Base-by-base conservation (phyloP, 306 rosid genomes). In the Leucaena leucocephala region DNA sequence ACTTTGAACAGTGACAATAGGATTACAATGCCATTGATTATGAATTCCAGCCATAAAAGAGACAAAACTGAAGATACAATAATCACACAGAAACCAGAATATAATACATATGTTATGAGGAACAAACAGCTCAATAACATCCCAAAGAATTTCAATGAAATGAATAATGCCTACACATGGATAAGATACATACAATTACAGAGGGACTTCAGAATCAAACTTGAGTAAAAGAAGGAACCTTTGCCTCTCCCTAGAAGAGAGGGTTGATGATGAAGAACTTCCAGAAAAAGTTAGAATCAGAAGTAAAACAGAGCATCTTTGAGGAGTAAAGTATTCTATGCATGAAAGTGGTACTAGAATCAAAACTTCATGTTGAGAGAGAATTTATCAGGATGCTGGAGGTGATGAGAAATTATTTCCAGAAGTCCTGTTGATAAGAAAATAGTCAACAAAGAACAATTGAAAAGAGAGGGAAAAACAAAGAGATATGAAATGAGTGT, bases 351-450 rank as follows among this genome's bases (percentile, higher is more conserved):
- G 52, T 42, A 43, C 11, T n/a, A 17, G 57, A 77, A 73, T 71
- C 42, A 77, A 76, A 77, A 80, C 76, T 80, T 54, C 77, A 72
- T 54, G 74, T 64, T 78, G 65, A 63, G 45, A 55, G 44, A 58
- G 49, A 71, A 34, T 81, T 36, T 69, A 79, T 92, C 88, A 89
- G 67, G 94, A 50, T 75, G 95, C 84, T 42, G 92, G 85, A 67
- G 94, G 91, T 17, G 90, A 68, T 22, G 64, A 66, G 42, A 91
- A 76, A 75, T 76, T 84, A 82, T 94, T 94, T 79, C 98, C 97
- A 61, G 90, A 77, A 43, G 80, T 76, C 84, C 97, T 94, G 91
- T 79, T 76, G 73, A 71, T 75, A 72, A 81, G 55, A 68, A 81
- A 82, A 71, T 34, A 43, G 78, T 88, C 74, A 89, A 83, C 43